phyloP scores from a whole-genome alignment of 176 grass and related monocot genomes.

The Triticum turgidum region DNA sequence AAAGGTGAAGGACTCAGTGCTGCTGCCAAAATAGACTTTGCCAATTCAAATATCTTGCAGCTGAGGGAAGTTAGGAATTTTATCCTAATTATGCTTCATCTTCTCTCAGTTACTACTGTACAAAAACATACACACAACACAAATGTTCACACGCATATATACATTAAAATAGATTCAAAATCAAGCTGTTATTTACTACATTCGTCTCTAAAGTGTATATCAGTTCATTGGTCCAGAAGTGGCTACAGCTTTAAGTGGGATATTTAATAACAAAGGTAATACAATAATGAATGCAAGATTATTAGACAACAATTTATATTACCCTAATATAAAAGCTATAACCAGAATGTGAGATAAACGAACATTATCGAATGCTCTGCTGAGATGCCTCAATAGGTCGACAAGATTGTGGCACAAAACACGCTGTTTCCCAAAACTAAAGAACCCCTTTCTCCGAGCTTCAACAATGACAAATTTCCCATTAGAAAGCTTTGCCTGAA shows the following conservation, averaged over 20 bases:
- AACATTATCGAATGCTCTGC: slow-evolving; percentile 93
- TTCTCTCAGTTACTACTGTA: neutral
- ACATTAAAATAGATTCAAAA: slow-evolving; percentile 12
- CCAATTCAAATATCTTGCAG: neutral
- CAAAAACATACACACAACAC: neutral
- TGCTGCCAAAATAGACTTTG: neutral
- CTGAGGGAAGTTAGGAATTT: neutral
- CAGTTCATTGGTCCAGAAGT: neutral
- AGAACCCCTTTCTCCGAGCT: slow-evolving; percentile 89
- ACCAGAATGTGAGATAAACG: slow-evolving; percentile 10
- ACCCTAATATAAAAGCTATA: neutral
- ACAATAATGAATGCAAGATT: neutral
- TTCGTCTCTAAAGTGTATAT: neutral
- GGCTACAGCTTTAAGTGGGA: neutral
- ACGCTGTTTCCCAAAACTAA: slow-evolving; percentile 93
- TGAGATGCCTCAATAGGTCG: slow-evolving; percentile 87
- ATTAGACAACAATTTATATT: neutral
- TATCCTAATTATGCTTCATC: slow-evolving; percentile 9
- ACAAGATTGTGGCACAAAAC: slow-evolving; percentile 95
- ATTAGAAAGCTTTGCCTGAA: slow-evolving; percentile 84
- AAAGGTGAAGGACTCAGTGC: neutral
- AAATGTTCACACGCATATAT: neutral
- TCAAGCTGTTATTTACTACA: neutral
- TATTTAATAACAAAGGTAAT: slow-evolving; percentile 12
- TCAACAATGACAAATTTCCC: slow-evolving; percentile 82